Evolutionary conservation across 1,284 basidiomycete genomes (phyloP).

Genomic region (Lentinula novae-zelandiae): DNA sequence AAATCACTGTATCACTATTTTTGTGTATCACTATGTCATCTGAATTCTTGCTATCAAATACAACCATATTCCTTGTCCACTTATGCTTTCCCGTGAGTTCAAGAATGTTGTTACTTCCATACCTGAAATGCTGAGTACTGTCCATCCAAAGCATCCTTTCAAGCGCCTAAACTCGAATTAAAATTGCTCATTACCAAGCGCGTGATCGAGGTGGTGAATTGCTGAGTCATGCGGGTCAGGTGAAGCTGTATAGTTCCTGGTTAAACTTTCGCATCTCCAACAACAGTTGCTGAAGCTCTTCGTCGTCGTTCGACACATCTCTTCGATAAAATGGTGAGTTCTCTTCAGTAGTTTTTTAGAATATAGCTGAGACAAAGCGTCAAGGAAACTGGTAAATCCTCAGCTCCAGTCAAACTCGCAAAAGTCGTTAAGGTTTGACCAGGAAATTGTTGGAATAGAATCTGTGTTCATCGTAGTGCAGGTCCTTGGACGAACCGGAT

Average conservation of each 20-base stretch:
- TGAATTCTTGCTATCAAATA: background rate
- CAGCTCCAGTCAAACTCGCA: conserved; percentile 91
- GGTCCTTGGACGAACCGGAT: conserved; percentile 98
- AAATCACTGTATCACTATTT: conserved; percentile 8
- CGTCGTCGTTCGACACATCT: conserved; percentile 16
- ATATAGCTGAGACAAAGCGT: conserved; percentile 6
- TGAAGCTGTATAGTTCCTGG: background rate
- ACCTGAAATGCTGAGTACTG: background rate
- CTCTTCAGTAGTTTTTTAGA: background rate
- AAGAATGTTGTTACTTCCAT: background rate
- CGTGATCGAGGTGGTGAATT: background rate
- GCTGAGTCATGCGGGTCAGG: background rate
- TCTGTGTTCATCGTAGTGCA: conserved; percentile 28
- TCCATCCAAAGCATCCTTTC: no score
- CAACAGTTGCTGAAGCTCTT: conserved; percentile 15
- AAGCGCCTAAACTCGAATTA: no score
- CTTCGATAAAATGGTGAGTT: conserved; percentile 30
- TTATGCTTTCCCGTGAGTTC: background rate
- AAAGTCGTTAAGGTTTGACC: conserved; percentile 87
- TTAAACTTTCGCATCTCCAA: conserved; percentile 22
- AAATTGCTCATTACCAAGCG: no score
- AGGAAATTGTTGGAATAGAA: background rate
- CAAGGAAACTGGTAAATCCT: conserved; percentile 67
- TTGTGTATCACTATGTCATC: background rate
- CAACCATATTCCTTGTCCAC: no score